Percentiles rank a stretch among this genome's conserved stretches.
Conservation (phyloP, 2,329 filamentous ascomycete genomes). For the Chrysosporium keratinophilum region DNA sequence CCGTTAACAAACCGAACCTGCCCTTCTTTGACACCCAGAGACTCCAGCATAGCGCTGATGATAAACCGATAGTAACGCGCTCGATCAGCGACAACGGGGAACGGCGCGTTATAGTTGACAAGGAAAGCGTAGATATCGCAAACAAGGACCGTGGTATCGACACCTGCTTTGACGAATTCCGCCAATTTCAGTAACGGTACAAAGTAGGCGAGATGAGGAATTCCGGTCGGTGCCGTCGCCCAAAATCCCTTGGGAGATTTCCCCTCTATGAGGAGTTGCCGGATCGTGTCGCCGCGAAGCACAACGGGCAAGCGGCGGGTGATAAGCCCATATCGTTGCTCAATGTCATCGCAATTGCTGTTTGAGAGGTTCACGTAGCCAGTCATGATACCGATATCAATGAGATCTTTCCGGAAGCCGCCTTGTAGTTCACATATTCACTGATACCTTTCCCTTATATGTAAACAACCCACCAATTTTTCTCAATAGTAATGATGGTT, state of each 20-base stretch:
- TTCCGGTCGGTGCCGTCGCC: neutral
- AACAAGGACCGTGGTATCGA: neutral
- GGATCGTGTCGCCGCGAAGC: neutral
- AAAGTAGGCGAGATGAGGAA: neutral
- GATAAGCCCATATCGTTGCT: neutral
- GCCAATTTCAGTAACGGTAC: conserved; percentile 1
- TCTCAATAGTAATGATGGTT: too few relatives aligned
- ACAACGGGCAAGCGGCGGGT: neutral
- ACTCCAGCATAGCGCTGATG: neutral
- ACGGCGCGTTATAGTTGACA: neutral
- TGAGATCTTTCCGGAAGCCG: too few relatives aligned
- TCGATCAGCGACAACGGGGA: neutral
- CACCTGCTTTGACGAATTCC: neutral
- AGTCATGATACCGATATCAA: too few relatives aligned
- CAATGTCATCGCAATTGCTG: neutral
- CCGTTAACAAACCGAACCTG: neutral
- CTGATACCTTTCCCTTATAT: too few relatives aligned
- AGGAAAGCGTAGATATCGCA: neutral
- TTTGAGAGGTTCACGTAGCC: too few relatives aligned
- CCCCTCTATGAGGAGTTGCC: neutral
- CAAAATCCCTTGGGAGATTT: neutral
- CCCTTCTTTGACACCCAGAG: neutral
- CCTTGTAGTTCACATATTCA: too few relatives aligned
- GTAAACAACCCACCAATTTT: too few relatives aligned
- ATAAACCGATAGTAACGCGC: neutral